A percentile compares a stretch with the other conserved stretches of the same genome.
These are phyloP conservation scores for Trichoderma pleuroti DNA, from an alignment of 2,329 filamentous ascomycete species.

Conservation along the genomic window DNA sequence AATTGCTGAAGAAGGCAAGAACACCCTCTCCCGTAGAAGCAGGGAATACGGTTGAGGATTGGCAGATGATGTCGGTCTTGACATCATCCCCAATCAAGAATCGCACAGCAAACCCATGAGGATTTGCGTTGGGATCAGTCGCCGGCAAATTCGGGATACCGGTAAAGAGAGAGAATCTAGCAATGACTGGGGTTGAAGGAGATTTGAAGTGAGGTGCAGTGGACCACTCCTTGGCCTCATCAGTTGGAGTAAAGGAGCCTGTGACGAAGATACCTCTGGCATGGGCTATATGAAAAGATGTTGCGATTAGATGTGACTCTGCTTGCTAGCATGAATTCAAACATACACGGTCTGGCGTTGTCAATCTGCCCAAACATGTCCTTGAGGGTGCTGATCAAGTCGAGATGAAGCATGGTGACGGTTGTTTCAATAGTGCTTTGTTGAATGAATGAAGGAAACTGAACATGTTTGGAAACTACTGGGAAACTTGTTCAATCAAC, in stretches of 20 bases:
- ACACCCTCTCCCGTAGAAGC: neutral
- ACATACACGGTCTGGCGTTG: slow-evolving; percentile 7
- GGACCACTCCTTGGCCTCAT: slow-evolving; percentile 13
- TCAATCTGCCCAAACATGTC: slow-evolving; percentile 2
- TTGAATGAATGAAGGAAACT: neutral
- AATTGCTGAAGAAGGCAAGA: neutral
- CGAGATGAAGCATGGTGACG: slow-evolving; percentile 4
- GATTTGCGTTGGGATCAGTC: neutral
- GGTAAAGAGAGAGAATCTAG: slow-evolving; percentile 10
- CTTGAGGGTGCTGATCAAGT: slow-evolving; percentile 10
- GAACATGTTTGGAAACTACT: neutral
- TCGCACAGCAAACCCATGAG: slow-evolving; percentile 2
- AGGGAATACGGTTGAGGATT: neutral
- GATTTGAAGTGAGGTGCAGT: slow-evolving; percentile 12
- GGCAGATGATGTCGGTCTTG: slow-evolving; percentile 10
- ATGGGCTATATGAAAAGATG: neutral
- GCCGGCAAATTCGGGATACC: slow-evolving; percentile 7
- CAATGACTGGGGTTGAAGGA: slow-evolving; percentile 9
- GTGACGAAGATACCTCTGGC: slow-evolving; percentile 16
- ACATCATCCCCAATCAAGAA: slow-evolving; percentile 4
- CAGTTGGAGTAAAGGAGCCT: slow-evolving; percentile 21
- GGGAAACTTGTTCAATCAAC: neutral
- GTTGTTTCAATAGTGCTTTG: neutral
- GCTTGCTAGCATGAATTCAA: neutral
- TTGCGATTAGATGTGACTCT: neutral